These are phyloP conservation scores for Neurospora pannonica DNA, from an alignment of 495 filamentous ascomycete genomes.

Conservation along the genomic window DNA sequence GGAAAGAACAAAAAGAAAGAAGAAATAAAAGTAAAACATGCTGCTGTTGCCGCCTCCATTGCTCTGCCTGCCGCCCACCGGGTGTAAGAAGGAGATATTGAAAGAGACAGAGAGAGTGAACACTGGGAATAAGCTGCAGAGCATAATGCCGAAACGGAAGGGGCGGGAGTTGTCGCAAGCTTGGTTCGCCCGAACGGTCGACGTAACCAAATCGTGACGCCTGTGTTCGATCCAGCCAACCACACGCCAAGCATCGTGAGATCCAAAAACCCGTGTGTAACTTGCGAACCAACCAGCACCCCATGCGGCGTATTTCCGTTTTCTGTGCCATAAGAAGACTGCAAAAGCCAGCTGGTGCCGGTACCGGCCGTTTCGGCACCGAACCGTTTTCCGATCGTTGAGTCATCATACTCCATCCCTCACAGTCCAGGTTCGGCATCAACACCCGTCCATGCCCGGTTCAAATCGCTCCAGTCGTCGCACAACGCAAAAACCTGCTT, in stretches of 20 bases:
- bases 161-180: too few relatives aligned
- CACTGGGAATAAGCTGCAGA: background rate
- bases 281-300: background rate
- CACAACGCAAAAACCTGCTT: background rate
- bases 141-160: background rate
- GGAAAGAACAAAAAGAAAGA: background rate
- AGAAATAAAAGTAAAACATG: constrained; percentile 1
- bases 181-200: too few relatives aligned
- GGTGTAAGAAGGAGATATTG: background rate
- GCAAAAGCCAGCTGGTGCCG: too few relatives aligned
- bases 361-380: background rate
- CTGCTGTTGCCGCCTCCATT: background rate
- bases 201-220: too few relatives aligned
- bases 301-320: background rate
- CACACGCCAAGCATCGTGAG: background rate
- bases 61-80: background rate
- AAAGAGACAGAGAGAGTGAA: background rate
- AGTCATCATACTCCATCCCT: too few relatives aligned
- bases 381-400: background rate
- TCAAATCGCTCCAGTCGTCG: too few relatives aligned
- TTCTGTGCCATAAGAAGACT: too few relatives aligned
- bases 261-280: background rate
- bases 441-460: background rate
- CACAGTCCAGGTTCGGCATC: background rate
- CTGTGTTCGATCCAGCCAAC: too few relatives aligned